Evolutionary conservation across 306 rosid genomes (phyloP), one percentile per base, ranked within the genome.

Genomic region (Rosa lucieae): DNA sequence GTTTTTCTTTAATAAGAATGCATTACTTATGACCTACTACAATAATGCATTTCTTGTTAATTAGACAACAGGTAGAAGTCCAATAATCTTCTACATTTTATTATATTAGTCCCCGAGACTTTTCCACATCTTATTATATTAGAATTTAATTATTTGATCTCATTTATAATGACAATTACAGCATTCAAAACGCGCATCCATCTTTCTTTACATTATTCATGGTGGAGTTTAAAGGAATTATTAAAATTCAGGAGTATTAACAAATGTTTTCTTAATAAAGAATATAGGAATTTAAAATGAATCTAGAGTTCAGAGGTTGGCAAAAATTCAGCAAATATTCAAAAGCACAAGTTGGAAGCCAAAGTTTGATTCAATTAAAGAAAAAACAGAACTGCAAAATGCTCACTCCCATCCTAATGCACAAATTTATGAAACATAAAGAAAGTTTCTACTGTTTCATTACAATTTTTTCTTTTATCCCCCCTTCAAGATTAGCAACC

Each of bases 391-490:
- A 67, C 8, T 5, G 75, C 17, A 43, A 44, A 52, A 69, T 44
- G 18, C 81, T 53, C 18, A 17, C 65, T 37, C 2, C 37, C 1
- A 79, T 29, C 18, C 26, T 72, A 63, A 40, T 63, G 62, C 37
- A 79, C 77, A 82, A 48, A 65, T 58, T 67, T 75, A 86, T 72
- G 40, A 78, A 67, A 66, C 65, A 46, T 10, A 79, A 17, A 14
- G 32, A 76, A 85, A 87, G 73, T 77, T 67, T 74, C 80, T 81
- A 81, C 77, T 59, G 82, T 67, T 79, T 74, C 85, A 75, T 80
- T 87, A 80, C 89, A 92, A 42, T 83, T 40, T 78, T 18, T 76
- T 26, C 58, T 75, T 75, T 82, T 77, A 63, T 83, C 82, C 63
- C 79, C 65, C 44, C 43, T 48, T 67, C 74, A 75, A 86, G 66